Percentiles rank a stretch among this genome's conserved stretches.
Evolutionary conservation across 2,329 filamentous ascomycete species (phyloP).

Genomic region (Sclerotinia nivalis): DNA sequence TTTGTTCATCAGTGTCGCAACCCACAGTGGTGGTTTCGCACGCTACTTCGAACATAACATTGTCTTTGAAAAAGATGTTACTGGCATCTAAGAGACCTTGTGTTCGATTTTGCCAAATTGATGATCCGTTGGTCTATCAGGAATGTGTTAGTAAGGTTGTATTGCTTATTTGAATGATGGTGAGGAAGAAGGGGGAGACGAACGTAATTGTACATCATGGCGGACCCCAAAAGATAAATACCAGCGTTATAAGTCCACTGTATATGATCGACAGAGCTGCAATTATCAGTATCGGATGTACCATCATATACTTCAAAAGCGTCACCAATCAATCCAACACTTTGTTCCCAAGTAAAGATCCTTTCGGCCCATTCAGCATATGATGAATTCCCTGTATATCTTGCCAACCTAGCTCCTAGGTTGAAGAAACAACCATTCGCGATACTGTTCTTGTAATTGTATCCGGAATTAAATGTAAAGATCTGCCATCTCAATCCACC

Average conservation of each 20-base stretch:
- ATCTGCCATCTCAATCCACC: slow-evolving; percentile 85
- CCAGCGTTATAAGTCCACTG: slow-evolving; percentile 72
- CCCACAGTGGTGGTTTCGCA: slow-evolving; percentile 58
- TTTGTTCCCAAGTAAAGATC: slow-evolving; percentile 68
- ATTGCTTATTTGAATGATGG: not conserved
- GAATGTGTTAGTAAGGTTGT: slow-evolving; percentile 19
- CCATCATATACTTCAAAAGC: slow-evolving; percentile 60
- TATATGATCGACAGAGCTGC: slow-evolving; percentile 57
- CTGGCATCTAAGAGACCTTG: slow-evolving; percentile 56
- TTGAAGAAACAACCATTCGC: slow-evolving; percentile 64
- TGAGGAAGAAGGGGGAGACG: not conserved
- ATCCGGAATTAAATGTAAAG: slow-evolving; percentile 77
- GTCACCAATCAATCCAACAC: slow-evolving; percentile 58
- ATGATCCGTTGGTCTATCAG: slow-evolving; percentile 35
- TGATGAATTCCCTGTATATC: slow-evolving; percentile 74
- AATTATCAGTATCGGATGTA: slow-evolving; percentile 56
- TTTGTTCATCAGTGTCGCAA: slow-evolving; percentile 62
- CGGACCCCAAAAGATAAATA: slow-evolving; percentile 61
- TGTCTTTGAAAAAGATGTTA: slow-evolving; percentile 56
- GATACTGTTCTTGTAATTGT: slow-evolving; percentile 70
- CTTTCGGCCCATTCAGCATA: slow-evolving; percentile 76
- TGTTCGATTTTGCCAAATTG: slow-evolving; percentile 57
- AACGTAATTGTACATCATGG: slow-evolving; percentile 51
- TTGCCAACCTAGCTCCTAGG: slow-evolving; percentile 64
- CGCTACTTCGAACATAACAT: slow-evolving; percentile 62